Evolutionary conservation across 768 basidiomycete genomes (phyloP).

Genomic region (Phanerodontia chrysosporium): DNA sequence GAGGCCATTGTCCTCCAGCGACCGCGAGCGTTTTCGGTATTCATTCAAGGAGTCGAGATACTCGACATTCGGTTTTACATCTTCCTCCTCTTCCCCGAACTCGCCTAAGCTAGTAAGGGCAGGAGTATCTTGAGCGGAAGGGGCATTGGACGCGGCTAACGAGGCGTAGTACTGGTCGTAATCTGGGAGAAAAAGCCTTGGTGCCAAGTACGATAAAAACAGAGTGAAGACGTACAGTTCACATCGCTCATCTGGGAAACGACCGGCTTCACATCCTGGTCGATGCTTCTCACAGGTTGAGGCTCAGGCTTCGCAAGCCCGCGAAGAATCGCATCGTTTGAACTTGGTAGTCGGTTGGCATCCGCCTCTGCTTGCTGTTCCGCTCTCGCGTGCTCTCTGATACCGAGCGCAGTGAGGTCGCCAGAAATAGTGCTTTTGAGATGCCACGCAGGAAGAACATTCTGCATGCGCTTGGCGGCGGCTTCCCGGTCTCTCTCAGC

Average conservation of each 20-base stretch:
- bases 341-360: slow-evolving; percentile 30
- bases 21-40: slow-evolving; percentile 70
- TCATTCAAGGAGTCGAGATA: slow-evolving; percentile 69
- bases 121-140: slow-evolving; percentile 60
- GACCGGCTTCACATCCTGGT: slow-evolving; percentile 40
- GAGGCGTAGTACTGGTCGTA: slow-evolving; percentile 84
- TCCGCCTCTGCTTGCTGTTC: slow-evolving; percentile 28
- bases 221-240: slow-evolving; percentile 71
- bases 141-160: slow-evolving; percentile 57
- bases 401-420: slow-evolving; percentile 82
- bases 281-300: slow-evolving; percentile 22
- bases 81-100: slow-evolving; percentile 59
- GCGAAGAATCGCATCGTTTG: slow-evolving; percentile 70
- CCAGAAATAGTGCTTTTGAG: slow-evolving; percentile 94
- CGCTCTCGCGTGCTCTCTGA: slow-evolving; percentile 62
- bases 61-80: slow-evolving; percentile 61
- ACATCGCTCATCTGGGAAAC: slow-evolving; percentile 45
- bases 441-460: slow-evolving; percentile 92
- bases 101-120: slow-evolving; percentile 49
- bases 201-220: no score
- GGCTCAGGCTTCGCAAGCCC: slow-evolving; percentile 48
- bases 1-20: slow-evolving; percentile 39
- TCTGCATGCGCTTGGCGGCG: slow-evolving; percentile 84
- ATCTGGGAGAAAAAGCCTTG: slow-evolving; percentile 45
- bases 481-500: slow-evolving; percentile 77